Evolutionary conservation across 352 stramenopile genomes (phyloP), one percentile per base, ranked within the genome.

Genomic region (Phytopythium litorale): DNA sequence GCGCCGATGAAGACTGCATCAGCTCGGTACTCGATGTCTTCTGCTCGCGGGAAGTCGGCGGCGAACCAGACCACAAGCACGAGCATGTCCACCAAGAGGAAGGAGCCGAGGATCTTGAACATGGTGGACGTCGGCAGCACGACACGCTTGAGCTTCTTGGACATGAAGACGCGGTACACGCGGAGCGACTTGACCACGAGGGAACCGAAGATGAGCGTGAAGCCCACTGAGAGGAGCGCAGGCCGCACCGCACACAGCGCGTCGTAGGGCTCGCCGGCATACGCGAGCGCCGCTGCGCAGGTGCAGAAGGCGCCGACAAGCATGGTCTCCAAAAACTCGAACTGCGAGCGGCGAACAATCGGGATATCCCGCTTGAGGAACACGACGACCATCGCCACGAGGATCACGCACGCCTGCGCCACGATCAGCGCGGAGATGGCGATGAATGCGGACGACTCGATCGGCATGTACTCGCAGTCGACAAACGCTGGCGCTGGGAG

Each of bases 111-210:
- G 16, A 75, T 46, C 13, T 70, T 60, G 49, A 73, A 63, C 52
- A 66, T 67, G 16, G 25, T 67, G 19, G 15, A 53, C 6, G 61
- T 35, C 8, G 64, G 59, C 8, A 78, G 45, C 15, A 60, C 51
- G 43, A 66, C 51, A 7, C 65, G 55, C 51, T 78, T 78, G 28
- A 74, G 8, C 19, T 61, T 33, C 19, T 56, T 59, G 23, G 28
- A 51, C 48, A 66, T 61, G 53, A 78, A 78, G 6, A 78, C 55
- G 25, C 70, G 62, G 62, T 77, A 77, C 1, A 77, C 70, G 13
- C 70, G 70, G 25, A 77, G 50, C 19, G 62, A 70, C 45, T 73
- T 73, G 40, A 67, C 49, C 5, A 70, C 19, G 18, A 73, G 45
- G 8, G 67, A 57, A 7, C 57, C 63, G 40, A 73, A 73, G 23